Base-by-base conservation (phyloP, 2,329 filamentous ascomycete genomes). In the Fusarium sp. region DNA sequence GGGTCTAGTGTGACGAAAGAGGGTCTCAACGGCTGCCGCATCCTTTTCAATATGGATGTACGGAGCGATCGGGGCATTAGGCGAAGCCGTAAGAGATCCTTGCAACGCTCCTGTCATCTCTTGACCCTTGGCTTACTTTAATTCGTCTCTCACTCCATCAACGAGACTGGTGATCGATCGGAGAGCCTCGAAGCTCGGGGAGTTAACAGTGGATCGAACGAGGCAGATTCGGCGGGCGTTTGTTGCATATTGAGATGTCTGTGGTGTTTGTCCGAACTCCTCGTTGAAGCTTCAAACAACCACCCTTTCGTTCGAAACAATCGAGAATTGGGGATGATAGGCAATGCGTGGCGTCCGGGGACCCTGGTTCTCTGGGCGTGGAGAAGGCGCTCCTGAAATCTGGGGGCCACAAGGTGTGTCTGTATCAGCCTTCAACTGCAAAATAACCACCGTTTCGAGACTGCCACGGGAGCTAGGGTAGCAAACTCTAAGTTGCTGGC, bases 321-420 rank as follows among this genome's bases (percentile, higher is more conserved):
- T 27, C 47, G 37, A 52, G 29, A 62, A 38, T 63, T 72, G 67
- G 42, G 60, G 67, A 59, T 45, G 64, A 67, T 71, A 63, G 62
- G 69, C 62, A 60, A 67, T 64, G 62, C 65, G 66, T 73, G 70
- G 67, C 64, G 62, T 66, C 71, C 64, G 58, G 52, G 64, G 64
- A 35, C 56, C 64, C 60, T 65, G 63, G 62, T 38, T 50, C 65
- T 57, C 29, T 16, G 50, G 67, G 62, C 64, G 70, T 57, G 76
- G 71, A 63, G 75, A 70, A 42, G 68, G 63, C 64, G 63, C 68
- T 75, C 76, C 76, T 78, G 76, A 78, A 78, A 78, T 78, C 76
- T 78, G 76, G 76, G 71, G 76, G 63, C 64, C 34, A 52, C 66
- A 66, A 65, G 71, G 76, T 57, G 76, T 74, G 69, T 57, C n/a